Percentiles rank a stretch among this genome's conserved stretches.
These are phyloP conservation scores for Lentinula sp. DNA, from an alignment of 768 basidiomycete species.

Conservation along the genomic window DNA sequence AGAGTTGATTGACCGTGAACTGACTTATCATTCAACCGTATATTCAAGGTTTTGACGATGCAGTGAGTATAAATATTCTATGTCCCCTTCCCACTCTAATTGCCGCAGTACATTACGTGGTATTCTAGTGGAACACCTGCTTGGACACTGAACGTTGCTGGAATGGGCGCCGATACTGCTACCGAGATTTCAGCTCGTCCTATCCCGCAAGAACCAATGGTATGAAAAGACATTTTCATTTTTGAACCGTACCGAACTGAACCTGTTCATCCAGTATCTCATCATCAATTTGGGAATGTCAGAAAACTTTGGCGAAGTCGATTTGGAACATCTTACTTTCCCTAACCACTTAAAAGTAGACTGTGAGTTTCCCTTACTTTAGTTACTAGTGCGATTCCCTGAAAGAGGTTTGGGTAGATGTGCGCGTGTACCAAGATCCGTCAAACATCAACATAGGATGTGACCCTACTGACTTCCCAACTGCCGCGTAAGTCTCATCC, in stretches of 20 bases:
- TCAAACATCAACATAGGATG: slow-evolving; percentile 67
- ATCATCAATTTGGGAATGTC: slow-evolving; percentile 84
- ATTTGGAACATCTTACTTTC: slow-evolving; percentile 63
- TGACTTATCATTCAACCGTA: slow-evolving; percentile 21
- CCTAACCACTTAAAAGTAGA: slow-evolving; percentile 49
- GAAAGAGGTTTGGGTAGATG: slow-evolving; percentile 11
- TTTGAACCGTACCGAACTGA: not conserved
- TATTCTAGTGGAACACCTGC: slow-evolving; percentile 56
- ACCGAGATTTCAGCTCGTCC: slow-evolving; percentile 62
- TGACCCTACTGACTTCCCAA: slow-evolving; percentile 61
- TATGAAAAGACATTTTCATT: slow-evolving; percentile 22
- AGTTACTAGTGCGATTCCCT: not conserved
- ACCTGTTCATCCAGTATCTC: slow-evolving; percentile 49
- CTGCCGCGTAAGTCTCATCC: slow-evolving; percentile 32
- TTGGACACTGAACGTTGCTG: slow-evolving; percentile 73
- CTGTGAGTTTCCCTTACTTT: slow-evolving; percentile 10
- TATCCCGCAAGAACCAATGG: slow-evolving; percentile 84
- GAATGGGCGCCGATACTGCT: slow-evolving; percentile 54
- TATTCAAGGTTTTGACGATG: slow-evolving; percentile 56
- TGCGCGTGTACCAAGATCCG: slow-evolving; percentile 67
- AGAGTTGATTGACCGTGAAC: slow-evolving; percentile 1
- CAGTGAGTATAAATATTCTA: slow-evolving; percentile 29
- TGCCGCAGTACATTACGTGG: slow-evolving; percentile 77
- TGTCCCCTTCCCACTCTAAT: not conserved
- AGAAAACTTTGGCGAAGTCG: slow-evolving; percentile 65